Conservation (phyloP, 257 asterid genomes). For the Solanum sitiens region DNA sequence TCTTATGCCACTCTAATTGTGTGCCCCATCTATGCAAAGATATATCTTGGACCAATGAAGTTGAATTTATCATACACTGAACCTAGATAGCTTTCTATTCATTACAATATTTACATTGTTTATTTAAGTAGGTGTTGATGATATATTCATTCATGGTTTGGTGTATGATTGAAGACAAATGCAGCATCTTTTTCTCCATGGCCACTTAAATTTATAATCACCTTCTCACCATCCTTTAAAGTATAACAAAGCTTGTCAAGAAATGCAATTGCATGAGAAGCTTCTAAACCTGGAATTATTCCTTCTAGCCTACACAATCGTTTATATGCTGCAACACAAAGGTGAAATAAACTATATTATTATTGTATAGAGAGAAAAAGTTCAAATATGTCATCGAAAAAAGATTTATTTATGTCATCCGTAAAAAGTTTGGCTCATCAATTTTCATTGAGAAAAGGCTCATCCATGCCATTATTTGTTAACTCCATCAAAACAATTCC, state of each 20-base stretch:
- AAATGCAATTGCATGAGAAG: constrained; percentile 67
- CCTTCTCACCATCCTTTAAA: constrained; percentile 34
- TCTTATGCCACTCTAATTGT: background rate
- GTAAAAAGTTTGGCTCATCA: too few species aligned
- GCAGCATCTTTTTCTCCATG: constrained; percentile 69
- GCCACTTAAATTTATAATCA: constrained; percentile 64
- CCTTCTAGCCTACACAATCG: constrained; percentile 53
- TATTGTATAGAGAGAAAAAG: too few species aligned
- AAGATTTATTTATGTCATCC: too few species aligned
- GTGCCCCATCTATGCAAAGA: background rate
- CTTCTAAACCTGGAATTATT: constrained; percentile 58
- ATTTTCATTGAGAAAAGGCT: too few species aligned
- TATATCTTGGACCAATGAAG: background rate
- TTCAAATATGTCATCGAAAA: too few species aligned
- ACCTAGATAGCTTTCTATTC: too few species aligned
- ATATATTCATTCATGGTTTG: background rate
- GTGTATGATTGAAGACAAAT: constrained; percentile 15
- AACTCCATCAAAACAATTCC: too few species aligned
- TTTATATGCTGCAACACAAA: constrained; percentile 28
- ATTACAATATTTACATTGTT: too few species aligned
- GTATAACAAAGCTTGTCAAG: constrained; percentile 44
- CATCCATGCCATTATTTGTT: too few species aligned
- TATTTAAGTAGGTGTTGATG: background rate
- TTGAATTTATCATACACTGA: too few species aligned
- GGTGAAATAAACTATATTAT: background rate